Evolutionary conservation across 352 stramenopile species (phyloP).

Genomic region (Phytophthora chlamydospora): DNA sequence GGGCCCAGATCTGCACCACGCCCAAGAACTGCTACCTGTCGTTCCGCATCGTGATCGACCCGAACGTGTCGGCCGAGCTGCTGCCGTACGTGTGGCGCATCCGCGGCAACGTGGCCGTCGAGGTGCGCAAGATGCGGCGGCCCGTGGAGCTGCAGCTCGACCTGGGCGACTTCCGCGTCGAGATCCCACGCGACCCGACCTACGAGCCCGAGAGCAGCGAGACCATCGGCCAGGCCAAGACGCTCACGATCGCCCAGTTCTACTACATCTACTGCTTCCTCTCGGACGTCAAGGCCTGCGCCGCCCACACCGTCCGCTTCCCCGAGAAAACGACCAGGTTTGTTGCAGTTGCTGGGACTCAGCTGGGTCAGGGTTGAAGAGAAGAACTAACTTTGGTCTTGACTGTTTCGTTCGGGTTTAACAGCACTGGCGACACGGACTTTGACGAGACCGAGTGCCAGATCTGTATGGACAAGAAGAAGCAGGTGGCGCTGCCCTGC

Average conservation of each 20-base stretch:
- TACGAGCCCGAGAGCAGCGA: conserved; percentile 28
- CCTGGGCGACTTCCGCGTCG: conserved; percentile 32
- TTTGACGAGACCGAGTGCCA: conserved; percentile 85
- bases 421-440: conserved; percentile 35
- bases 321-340: conserved; percentile 46
- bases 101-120: conserved; percentile 68
- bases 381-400: conserved; percentile 17
- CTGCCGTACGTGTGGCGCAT: conserved; percentile 80
- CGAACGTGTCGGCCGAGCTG: conserved; percentile 61
- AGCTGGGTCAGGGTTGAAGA: conserved; percentile 22
- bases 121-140: conserved; percentile 77
- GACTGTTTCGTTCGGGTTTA: conserved; percentile 16
- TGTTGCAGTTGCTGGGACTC: conserved; percentile 8
- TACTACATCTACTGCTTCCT: conserved; percentile 88
- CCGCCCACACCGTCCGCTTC: conserved; percentile 64
- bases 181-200: conserved; percentile 27
- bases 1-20: conserved; percentile 71
- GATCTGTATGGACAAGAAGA: conserved; percentile 89
- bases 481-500: conserved; percentile 77
- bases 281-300: conserved; percentile 72
- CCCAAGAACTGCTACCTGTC: conserved; percentile 78
- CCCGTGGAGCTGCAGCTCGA: conserved; percentile 41
- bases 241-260: conserved; percentile 73
- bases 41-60: conserved; percentile 78
- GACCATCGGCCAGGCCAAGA: conserved; percentile 71